A percentile compares a stretch with the other conserved stretches of the same genome.
phyloP scores from a whole-genome alignment of 495 filamentous ascomycete genomes.

The Penicillium canescens region DNA sequence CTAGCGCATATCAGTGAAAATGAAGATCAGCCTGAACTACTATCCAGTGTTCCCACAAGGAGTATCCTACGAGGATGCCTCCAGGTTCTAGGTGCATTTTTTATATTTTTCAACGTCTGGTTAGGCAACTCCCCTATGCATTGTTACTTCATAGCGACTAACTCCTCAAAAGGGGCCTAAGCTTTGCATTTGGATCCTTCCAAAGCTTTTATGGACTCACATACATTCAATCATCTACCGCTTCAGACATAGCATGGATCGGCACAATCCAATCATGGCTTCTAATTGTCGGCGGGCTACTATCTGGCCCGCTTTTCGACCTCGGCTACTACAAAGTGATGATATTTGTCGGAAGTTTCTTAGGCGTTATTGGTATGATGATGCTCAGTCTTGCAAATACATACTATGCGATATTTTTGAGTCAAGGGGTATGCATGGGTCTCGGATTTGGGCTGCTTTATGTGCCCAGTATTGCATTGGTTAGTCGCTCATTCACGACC shows the following conservation, averaged over 20 bases:
- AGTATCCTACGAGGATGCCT: constrained; percentile 16
- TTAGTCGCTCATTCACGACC: constrained; percentile 38
- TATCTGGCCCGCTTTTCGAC: constrained; percentile 47
- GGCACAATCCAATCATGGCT: constrained; percentile 43
- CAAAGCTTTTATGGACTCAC: constrained; percentile 42
- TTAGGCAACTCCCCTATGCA: constrained; percentile 1
- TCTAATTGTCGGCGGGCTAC: constrained; percentile 35
- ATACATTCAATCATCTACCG: constrained; percentile 18
- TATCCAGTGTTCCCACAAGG: neutral
- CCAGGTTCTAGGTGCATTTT: constrained; percentile 28
- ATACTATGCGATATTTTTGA: constrained; percentile 36
- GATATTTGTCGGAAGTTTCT: constrained; percentile 22
- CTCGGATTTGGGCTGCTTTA: constrained; percentile 39
- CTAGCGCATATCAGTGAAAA: neutral
- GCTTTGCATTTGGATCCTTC: constrained; percentile 44
- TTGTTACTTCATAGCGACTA: neutral
- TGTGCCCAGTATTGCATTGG: constrained; percentile 40
- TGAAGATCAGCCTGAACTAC: neutral
- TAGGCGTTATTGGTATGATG: constrained; percentile 44
- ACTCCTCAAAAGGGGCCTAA: constrained; percentile 26
- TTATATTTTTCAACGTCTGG: constrained; percentile 35
- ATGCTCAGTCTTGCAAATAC: constrained; percentile 33
- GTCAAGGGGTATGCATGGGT: constrained; percentile 37
- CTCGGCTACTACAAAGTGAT: constrained; percentile 36
- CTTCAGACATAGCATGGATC: constrained; percentile 47